Percentiles rank a stretch among this genome's conserved stretches.
These are phyloP conservation scores for Amanita polypyramis DNA, from an alignment of 768 basidiomycete genomes.

Conservation along the genomic window DNA sequence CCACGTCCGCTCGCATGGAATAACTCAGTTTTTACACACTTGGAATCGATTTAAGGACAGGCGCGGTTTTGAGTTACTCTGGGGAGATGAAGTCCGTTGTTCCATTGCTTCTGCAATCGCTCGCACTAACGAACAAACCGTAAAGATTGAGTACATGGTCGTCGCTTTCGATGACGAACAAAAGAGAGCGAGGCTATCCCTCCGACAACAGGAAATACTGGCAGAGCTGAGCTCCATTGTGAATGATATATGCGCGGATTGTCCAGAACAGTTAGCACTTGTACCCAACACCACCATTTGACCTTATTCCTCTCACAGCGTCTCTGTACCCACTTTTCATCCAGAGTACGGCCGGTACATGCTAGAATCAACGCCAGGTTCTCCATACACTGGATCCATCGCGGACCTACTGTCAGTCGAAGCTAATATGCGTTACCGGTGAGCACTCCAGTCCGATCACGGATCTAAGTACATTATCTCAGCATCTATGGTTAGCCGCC, in stretches of 20 bases:
- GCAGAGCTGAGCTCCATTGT: slow-evolving; percentile 63
- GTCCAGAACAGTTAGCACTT: slow-evolving; percentile 43
- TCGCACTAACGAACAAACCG: slow-evolving; percentile 7
- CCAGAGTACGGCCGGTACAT: slow-evolving; percentile 98
- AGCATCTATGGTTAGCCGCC: slow-evolving; percentile 41
- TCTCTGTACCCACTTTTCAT: slow-evolving; percentile 83
- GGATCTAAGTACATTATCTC: background rate
- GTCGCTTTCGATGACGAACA: slow-evolving; percentile 68
- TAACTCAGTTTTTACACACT: slow-evolving; percentile 87
- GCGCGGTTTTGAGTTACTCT: slow-evolving; percentile 83
- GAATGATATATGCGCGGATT: slow-evolving; percentile 49
- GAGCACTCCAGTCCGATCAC: slow-evolving; percentile 15
- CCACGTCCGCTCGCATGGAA: slow-evolving; percentile 87
- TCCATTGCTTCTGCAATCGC: slow-evolving; percentile 1
- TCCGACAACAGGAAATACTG: slow-evolving; percentile 94
- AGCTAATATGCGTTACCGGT: slow-evolving; percentile 91
- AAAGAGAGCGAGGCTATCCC: slow-evolving; percentile 79
- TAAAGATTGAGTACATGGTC: slow-evolving; percentile 93
- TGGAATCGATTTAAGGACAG: slow-evolving; percentile 91
- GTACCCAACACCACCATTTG: background rate
- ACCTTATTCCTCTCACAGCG: slow-evolving; percentile 25
- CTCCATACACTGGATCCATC: slow-evolving; percentile 85
- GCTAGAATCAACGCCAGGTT: slow-evolving; percentile 96
- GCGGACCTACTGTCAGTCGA: slow-evolving; percentile 85
- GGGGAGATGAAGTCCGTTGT: slow-evolving; percentile 89